Base-by-base conservation (phyloP, 257 asterid species). In the Rubia yunnanensis region DNA sequence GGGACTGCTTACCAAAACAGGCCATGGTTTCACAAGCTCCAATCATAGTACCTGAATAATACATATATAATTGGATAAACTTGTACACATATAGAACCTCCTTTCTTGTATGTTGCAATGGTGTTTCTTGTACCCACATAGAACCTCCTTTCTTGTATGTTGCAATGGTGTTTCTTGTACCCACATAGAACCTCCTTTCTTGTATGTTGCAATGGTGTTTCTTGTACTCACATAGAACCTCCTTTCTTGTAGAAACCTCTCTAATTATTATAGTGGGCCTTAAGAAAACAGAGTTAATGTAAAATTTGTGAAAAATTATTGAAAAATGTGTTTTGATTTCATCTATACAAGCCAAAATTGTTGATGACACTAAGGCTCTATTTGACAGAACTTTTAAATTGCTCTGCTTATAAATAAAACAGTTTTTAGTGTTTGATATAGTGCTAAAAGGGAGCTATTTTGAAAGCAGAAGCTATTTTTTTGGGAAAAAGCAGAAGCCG, bases 1-100 rank as follows among this genome's bases (percentile, higher is more conserved):
- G 95, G 95, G 81, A 78, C 0, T 78, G 89, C 70, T 30, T 70
- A 18, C 96, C 98, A 0, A 78, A 34, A 6, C 75, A 73, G 31
- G 82, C 66, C 2, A 28, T 65, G 64, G 90, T 91, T 53, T 72
- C 84, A 2, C 76, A 76, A 22, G 94, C 96, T 30, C 95, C 98
- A 1, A 88, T 91, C 68, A 63, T 80, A 82, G 95, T 80, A 61
- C 74, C 81, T 66, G 28, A 36, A 17, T 73, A 63, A 79, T 57
- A 49, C 32, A 58, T 17, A 10, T 13, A 36, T 6, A 7, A 2
- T 32, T 36, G 48, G 48, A 11, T 10, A 38, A 39, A 11, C 48
- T 39, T 39, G 48, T 39, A 39, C 48, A 32, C 15, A 13, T 41
- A 15, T 41, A 41, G 50, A 3, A 41, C 50, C 44, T 36, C 32